Conservation (phyloP, 2,329 filamentous ascomycete species). For the Chaetomium olivaceum region DNA sequence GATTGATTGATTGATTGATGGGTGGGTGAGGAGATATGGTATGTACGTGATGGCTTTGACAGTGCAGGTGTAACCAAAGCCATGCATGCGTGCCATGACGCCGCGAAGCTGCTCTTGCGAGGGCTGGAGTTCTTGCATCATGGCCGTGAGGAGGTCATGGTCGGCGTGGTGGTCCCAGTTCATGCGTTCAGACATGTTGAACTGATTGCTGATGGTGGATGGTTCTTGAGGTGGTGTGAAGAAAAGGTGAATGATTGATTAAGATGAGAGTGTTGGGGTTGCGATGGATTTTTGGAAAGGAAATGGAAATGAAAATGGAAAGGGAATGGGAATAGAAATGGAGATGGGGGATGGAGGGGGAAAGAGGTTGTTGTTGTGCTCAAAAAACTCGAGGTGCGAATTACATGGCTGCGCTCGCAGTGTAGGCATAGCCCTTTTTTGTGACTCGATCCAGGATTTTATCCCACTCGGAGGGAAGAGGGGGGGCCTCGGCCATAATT, state of each 20-base stretch:
- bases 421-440: conserved; percentile 44
- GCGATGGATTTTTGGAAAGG: neutral
- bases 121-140: conserved; percentile 32
- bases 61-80: conserved; percentile 33
- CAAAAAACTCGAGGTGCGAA: conserved; percentile 3
- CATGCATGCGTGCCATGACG: conserved; percentile 32
- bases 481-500: conserved; percentile 37
- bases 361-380: neutral
- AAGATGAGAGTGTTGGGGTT: neutral
- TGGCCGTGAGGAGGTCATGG: conserved; percentile 35
- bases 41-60: conserved; percentile 37
- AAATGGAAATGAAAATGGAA: too few relatives aligned
- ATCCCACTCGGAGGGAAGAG: conserved; percentile 31
- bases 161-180: conserved; percentile 35
- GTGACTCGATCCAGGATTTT: conserved; percentile 28
- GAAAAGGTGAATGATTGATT: neutral
- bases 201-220: neutral
- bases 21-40: conserved; percentile 6
- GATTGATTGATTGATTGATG: conserved; percentile 2
- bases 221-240: neutral
- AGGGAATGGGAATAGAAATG: conserved; percentile 1
- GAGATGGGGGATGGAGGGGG: neutral
- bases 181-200: conserved; percentile 29
- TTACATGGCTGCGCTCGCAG: conserved; percentile 46
- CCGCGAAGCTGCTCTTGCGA: conserved; percentile 31